These are phyloP conservation scores for Polymyxa betae DNA, from an alignment of 208 protist genomes.

Conservation along the genomic window DNA sequence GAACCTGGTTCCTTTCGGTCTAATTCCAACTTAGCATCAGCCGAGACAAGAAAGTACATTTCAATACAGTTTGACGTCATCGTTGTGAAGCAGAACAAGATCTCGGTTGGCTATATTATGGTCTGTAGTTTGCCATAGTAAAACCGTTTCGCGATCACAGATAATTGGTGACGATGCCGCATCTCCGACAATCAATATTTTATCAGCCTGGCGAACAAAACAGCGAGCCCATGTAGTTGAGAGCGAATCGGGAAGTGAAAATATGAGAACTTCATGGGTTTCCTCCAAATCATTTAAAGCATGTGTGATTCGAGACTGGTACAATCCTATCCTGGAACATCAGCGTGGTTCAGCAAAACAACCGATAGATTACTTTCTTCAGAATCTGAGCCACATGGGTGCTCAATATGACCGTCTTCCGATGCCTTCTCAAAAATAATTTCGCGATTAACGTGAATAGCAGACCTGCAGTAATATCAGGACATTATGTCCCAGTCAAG, in stretches of 20 bases:
- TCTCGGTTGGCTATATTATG: background rate
- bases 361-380: background rate
- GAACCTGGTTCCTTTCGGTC: background rate
- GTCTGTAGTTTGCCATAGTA: background rate
- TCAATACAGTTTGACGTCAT: constrained; percentile 14
- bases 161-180: constrained; percentile 9
- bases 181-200: constrained; percentile 38
- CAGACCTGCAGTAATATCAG: no score
- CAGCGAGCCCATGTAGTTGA: background rate
- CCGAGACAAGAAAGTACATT: background rate
- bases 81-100: constrained; percentile 45
- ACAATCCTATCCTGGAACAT: background rate
- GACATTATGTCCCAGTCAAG: background rate
- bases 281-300: constrained; percentile 50
- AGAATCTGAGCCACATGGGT: background rate
- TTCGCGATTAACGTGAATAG: constrained; percentile 29
- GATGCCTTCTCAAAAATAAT: background rate
- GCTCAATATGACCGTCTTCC: constrained; percentile 30
- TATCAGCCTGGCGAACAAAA: constrained; percentile 26
- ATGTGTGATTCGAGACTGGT: background rate
- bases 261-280: constrained; percentile 25
- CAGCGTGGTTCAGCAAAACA: background rate
- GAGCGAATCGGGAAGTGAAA: background rate
- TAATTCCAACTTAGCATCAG: background rate
- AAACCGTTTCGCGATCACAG: background rate